Percentiles rank a stretch among this genome's conserved stretches.
Conservation (phyloP, 495 filamentous ascomycete genomes). For the Cairneyella variabilis region DNA sequence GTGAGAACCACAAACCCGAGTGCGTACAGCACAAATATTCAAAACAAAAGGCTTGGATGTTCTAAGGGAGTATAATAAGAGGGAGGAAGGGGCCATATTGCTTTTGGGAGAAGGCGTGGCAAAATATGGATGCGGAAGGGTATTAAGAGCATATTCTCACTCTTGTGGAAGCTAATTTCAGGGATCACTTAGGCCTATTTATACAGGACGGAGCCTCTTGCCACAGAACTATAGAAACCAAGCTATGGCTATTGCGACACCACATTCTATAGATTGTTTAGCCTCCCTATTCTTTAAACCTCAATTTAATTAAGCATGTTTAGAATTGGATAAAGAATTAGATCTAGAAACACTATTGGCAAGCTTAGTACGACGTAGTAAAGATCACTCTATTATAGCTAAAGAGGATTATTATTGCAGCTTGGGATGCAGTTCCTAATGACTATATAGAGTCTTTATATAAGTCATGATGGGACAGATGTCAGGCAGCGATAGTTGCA, state of each 20-base stretch:
- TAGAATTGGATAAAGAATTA: constrained; percentile 31
- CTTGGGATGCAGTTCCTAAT: constrained; percentile 8
- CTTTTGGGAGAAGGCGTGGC: constrained; percentile 34
- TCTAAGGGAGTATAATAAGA: constrained; percentile 26
- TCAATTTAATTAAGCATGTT: constrained; percentile 29
- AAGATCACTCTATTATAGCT: background rate
- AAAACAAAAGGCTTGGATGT: constrained; percentile 28
- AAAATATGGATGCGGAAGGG: constrained; percentile 15
- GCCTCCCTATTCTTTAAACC: constrained; percentile 25
- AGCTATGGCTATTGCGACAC: background rate
- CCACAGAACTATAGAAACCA: constrained; percentile 8
- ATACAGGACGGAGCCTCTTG: constrained; percentile 26
- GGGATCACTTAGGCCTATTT: constrained; percentile 8
- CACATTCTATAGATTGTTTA: constrained; percentile 20
- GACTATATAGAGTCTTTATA: constrained; percentile 5
- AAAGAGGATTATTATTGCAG: constrained; percentile 2
- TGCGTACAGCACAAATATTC: constrained; percentile 8
- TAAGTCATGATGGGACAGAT: background rate
- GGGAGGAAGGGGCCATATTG: constrained; percentile 25
- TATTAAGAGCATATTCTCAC: constrained; percentile 22
- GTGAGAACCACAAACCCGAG: background rate
- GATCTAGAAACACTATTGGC: constrained; percentile 15
- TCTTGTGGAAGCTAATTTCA: background rate
- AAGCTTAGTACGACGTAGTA: background rate
- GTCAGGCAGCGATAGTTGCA: constrained; percentile 12